Percentiles rank a stretch among this genome's conserved stretches.
Evolutionary conservation across 371 early-diverging fungal species (phyloP).

Genomic region (Mucor indicus): DNA sequence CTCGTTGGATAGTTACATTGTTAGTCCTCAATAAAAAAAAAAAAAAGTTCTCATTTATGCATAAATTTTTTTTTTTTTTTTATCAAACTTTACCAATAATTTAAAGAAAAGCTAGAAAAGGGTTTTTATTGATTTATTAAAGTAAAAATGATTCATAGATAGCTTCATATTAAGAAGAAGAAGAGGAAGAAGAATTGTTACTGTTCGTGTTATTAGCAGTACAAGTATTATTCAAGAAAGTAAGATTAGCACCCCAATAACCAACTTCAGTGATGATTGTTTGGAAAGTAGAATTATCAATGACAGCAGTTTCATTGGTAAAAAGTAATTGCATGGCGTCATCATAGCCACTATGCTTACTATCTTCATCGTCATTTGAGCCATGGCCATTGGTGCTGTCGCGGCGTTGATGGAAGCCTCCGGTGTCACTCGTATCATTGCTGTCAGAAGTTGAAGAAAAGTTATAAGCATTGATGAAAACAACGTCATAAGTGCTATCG

Average conservation of each 20-base stretch:
- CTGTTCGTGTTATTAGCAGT: no score
- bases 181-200: no score
- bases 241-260: neutral
- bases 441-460: neutral
- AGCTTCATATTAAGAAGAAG: no score
- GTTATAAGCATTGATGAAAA: slow-evolving; percentile 1
- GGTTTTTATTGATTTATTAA: no score
- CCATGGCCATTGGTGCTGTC: neutral
- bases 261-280: neutral
- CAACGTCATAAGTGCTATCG: neutral
- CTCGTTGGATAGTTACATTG: slow-evolving; percentile 4
- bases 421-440: no score
- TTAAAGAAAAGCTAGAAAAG: no score
- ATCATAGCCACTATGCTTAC: neutral
- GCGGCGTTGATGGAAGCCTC: neutral
- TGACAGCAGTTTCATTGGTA: neutral
- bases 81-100: no score
- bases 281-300: neutral
- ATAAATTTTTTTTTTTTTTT: no score
- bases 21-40: no score
- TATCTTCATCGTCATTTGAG: neutral
- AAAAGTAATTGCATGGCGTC: neutral
- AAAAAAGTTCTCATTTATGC: no score
- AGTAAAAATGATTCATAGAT: no score
- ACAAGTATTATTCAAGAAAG: slow-evolving; percentile 1